A percentile compares a stretch with the other conserved stretches of the same genome.
Evolutionary conservation across 495 filamentous ascomycete genomes (phyloP).

Genomic region (Staphylotrichum longicolle): DNA sequence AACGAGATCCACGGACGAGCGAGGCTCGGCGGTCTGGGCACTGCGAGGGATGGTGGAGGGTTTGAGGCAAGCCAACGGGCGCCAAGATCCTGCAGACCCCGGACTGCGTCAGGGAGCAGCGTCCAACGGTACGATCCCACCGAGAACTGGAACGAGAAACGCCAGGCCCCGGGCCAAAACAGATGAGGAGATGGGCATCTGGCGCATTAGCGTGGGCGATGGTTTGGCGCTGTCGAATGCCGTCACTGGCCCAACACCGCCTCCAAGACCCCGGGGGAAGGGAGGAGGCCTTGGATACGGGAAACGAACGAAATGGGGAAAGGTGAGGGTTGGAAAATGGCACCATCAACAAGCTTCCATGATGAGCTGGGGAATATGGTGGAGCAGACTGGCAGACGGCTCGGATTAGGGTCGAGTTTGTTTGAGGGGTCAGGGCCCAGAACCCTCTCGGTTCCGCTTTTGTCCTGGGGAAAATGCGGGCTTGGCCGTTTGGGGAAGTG

Average conservation of each 20-base stretch:
- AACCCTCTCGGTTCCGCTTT: no score
- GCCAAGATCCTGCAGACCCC: neutral
- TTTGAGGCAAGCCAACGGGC: neutral
- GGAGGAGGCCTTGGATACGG: neutral
- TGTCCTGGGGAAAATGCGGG: no score
- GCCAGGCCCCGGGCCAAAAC: neutral
- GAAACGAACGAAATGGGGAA: neutral
- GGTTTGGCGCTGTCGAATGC: neutral
- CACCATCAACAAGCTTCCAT: neutral
- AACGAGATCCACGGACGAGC: slow-evolving; percentile 2
- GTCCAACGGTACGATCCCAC: neutral
- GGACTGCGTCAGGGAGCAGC: neutral
- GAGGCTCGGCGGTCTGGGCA: slow-evolving; percentile 16
- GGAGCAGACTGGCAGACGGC: neutral
- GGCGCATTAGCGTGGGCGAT: neutral
- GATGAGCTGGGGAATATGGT: neutral
- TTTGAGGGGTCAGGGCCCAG: neutral
- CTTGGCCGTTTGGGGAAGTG: no score
- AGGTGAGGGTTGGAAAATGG: neutral
- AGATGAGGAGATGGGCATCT: neutral
- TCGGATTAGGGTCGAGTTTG: neutral
- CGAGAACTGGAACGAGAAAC: neutral
- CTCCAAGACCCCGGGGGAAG: slow-evolving; percentile 1
- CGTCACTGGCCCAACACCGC: neutral
- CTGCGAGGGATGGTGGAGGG: neutral